phyloP scores from a whole-genome alignment of 1,139 yeast species.

The Taphrina sp. region DNA sequence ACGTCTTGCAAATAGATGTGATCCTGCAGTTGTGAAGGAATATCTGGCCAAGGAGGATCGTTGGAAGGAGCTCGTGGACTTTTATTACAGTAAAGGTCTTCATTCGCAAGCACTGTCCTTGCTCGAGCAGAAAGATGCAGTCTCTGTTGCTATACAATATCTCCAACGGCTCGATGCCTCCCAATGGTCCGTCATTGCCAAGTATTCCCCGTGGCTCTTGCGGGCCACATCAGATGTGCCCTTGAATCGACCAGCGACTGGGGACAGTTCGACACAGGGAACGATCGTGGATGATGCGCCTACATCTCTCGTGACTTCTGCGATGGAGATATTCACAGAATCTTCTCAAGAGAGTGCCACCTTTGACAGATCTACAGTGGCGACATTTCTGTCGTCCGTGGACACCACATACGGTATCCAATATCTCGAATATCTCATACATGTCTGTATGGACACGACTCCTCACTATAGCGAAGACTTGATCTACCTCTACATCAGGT shows the following conservation, averaged over 20 bases:
- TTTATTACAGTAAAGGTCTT: constrained; percentile 61
- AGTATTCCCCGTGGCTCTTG: constrained; percentile 53
- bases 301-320: constrained; percentile 40
- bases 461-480: constrained; percentile 55
- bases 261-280: background rate
- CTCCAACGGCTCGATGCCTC: constrained; percentile 59
- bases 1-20: constrained; percentile 72
- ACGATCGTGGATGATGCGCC: background rate
- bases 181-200: constrained; percentile 56
- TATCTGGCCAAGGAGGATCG: constrained; percentile 55
- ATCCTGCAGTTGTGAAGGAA: constrained; percentile 59
- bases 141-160: constrained; percentile 54
- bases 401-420: constrained; percentile 48
- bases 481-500: constrained; percentile 55
- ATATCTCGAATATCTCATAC: constrained; percentile 64
- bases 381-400: constrained; percentile 48
- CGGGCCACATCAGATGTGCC: background rate
- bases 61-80: constrained; percentile 73
- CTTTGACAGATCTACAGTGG: constrained; percentile 56
- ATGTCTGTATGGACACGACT: constrained; percentile 49
- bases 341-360: constrained; percentile 63
- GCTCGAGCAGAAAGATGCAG: constrained; percentile 44
- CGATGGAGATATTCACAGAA: constrained; percentile 62
- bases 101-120: constrained; percentile 70
- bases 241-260: constrained; percentile 45